Evolutionary conservation across 2,329 filamentous ascomycete genomes (phyloP).

Genomic region (Colletotrichum nymphaeae): DNA sequence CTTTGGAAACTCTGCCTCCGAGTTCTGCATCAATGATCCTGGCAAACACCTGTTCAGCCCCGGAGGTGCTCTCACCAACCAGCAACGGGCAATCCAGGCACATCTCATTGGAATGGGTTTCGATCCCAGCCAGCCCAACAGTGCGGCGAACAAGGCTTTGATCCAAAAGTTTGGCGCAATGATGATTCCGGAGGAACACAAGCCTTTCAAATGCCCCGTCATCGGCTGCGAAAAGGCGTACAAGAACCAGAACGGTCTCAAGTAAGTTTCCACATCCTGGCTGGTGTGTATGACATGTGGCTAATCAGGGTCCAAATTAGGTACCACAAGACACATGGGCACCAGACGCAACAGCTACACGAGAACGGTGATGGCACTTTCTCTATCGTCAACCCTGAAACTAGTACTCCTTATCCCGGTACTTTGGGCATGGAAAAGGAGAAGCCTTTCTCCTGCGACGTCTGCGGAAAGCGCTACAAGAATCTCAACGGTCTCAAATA

Average conservation of each 20-base stretch:
- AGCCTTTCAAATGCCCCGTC: slow-evolving; percentile 97
- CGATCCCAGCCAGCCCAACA: slow-evolving; percentile 81
- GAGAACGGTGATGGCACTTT: slow-evolving; percentile 98
- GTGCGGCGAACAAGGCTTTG: slow-evolving; percentile 74
- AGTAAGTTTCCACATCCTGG: slow-evolving; percentile 69
- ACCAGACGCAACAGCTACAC: slow-evolving; percentile 95
- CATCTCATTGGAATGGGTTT: slow-evolving; percentile 79
- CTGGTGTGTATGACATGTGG: slow-evolving; percentile 5
- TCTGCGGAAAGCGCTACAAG: slow-evolving; percentile 98
- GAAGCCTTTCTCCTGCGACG: slow-evolving; percentile 97
- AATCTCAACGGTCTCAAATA: slow-evolving; percentile 99
- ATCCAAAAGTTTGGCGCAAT: slow-evolving; percentile 69
- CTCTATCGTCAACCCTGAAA: slow-evolving; percentile 97
- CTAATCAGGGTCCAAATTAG: slow-evolving; percentile 48
- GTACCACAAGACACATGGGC: slow-evolving; percentile 85
- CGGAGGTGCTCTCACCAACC: slow-evolving; percentile 75
- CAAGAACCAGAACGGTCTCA: slow-evolving; percentile 98
- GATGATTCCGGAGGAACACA: slow-evolving; percentile 87
- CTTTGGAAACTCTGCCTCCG: slow-evolving; percentile 62
- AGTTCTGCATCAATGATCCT: slow-evolving; percentile 86
- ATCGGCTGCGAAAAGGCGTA: slow-evolving; percentile 99
- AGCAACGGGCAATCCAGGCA: slow-evolving; percentile 73
- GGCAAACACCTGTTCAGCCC: slow-evolving; percentile 94
- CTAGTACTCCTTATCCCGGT: slow-evolving; percentile 91
- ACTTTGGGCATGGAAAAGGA: slow-evolving; percentile 99